Conservation (phyloP, 306 rosid species). For the Lablab purpureus region DNA sequence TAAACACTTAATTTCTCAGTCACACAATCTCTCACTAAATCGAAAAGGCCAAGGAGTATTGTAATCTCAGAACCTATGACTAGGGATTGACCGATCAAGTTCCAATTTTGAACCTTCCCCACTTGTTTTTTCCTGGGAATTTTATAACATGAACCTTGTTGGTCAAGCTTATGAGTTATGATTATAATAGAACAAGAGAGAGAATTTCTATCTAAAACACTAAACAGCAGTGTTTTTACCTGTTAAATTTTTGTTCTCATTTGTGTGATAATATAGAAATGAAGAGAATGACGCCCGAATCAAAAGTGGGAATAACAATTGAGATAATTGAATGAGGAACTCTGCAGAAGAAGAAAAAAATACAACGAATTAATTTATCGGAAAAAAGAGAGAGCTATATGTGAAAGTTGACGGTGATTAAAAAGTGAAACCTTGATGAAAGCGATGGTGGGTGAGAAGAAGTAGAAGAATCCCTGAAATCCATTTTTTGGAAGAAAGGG, state of each 20-base stretch:
- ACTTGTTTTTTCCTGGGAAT: background rate
- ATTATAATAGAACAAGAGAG: background rate
- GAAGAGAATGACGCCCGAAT: constrained; percentile 40
- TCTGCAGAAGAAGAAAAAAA: constrained; percentile 31
- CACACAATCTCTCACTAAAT: constrained; percentile 9
- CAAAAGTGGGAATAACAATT: constrained; percentile 19
- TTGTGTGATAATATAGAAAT: constrained; percentile 28
- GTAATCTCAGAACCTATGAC: constrained; percentile 13
- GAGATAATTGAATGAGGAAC: constrained; percentile 34
- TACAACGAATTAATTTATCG: constrained; percentile 14
- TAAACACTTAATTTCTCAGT: background rate
- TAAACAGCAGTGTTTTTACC: constrained; percentile 41
- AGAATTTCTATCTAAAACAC: background rate
- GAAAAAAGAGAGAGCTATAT: background rate
- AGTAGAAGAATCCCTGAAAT: constrained; percentile 19
- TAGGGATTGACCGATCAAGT: constrained; percentile 24
- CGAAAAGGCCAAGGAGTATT: background rate
- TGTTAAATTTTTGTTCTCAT: constrained; percentile 43
- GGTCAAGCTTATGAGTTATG: constrained; percentile 15
- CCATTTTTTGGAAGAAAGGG: constrained; percentile 55
- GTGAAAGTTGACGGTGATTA: background rate
- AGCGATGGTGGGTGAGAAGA: constrained; percentile 42
- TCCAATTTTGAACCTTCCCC: constrained; percentile 14
- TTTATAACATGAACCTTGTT: background rate
- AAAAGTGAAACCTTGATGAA: constrained; percentile 53